phyloP scores from a whole-genome alignment of 768 basidiomycete species.

The Pleurotus tuoliensis region DNA sequence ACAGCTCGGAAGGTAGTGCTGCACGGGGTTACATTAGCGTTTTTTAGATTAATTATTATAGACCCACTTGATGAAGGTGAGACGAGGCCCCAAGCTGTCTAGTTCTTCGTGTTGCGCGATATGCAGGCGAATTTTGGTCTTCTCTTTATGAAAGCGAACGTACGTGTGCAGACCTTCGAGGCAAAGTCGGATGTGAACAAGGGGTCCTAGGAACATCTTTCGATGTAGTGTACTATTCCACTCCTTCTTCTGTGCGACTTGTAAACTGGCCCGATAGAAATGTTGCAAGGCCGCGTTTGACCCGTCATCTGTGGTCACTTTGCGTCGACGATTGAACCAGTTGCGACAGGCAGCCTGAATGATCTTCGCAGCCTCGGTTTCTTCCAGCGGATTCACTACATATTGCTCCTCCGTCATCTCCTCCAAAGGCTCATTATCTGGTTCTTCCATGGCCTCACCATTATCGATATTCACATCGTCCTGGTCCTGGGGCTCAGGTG shows the following conservation, averaged over 20 bases:
- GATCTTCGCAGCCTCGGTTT: slow-evolving; percentile 19
- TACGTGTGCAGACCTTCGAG: slow-evolving; percentile 29
- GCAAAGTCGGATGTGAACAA: slow-evolving; percentile 38
- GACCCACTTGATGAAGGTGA: slow-evolving; percentile 31
- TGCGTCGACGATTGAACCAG: slow-evolving; percentile 3
- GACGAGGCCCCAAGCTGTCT: slow-evolving; percentile 26
- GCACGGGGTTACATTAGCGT: too few species aligned
- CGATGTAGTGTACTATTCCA: slow-evolving; percentile 30
- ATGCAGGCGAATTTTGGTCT: slow-evolving; percentile 24
- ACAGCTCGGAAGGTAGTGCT: slow-evolving; percentile 24
- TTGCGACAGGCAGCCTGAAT: slow-evolving; percentile 16
- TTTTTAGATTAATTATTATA: too few species aligned
- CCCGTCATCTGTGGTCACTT: neutral
- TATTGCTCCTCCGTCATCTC: neutral
- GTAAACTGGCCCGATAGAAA: slow-evolving; percentile 25
- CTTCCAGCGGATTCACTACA: slow-evolving; percentile 15
- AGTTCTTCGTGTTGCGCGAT: slow-evolving; percentile 28
- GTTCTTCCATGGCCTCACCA: neutral
- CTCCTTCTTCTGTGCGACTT: slow-evolving; percentile 18
- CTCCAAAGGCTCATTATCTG: neutral
- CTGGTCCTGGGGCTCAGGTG: neutral
- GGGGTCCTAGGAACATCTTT: slow-evolving; percentile 30
- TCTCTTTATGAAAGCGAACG: slow-evolving; percentile 23
- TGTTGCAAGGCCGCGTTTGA: slow-evolving; percentile 17
- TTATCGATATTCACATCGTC: neutral